These are phyloP conservation scores for Hypoxylon sp. DNA, from an alignment of 2,329 filamentous ascomycete species.

Conservation along the genomic window DNA sequence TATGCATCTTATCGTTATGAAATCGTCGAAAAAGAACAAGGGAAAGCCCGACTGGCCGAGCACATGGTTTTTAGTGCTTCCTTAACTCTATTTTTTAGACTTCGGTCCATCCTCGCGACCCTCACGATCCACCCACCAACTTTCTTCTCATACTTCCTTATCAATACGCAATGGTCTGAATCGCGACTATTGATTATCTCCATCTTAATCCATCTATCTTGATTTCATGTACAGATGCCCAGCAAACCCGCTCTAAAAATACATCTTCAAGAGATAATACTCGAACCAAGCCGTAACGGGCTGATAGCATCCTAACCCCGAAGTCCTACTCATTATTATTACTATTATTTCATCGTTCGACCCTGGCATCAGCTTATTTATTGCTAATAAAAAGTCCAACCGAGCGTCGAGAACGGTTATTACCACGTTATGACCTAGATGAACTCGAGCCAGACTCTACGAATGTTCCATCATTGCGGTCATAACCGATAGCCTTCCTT, in stretches of 20 bases:
- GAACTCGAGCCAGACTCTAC: conserved; percentile 33
- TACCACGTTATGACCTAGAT: conserved; percentile 32
- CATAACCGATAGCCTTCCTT: conserved; percentile 38
- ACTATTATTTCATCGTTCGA: conserved; percentile 17
- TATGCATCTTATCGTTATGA: conserved; percentile 44
- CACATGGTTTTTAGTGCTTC: conserved; percentile 17
- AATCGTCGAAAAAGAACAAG: conserved; percentile 17
- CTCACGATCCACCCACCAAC: conserved; percentile 26
- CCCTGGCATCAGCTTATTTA: conserved; percentile 42
- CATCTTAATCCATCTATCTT: conserved; percentile 15
- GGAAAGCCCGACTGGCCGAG: conserved; percentile 23
- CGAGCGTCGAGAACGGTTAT: conserved; percentile 22
- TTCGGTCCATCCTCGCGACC: conserved; percentile 17
- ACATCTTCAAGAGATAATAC: neutral
- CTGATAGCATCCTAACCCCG: conserved; percentile 2
- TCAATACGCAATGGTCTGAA: conserved; percentile 5
- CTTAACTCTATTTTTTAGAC: conserved; percentile 1
- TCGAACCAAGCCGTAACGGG: neutral
- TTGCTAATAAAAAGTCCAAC: conserved; percentile 28
- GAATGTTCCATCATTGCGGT: conserved; percentile 36
- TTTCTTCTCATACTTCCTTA: conserved; percentile 3
- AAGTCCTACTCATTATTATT: neutral
- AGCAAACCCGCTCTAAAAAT: conserved; percentile 6
- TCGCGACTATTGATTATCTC: neutral
- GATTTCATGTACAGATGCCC: conserved; percentile 7